Conservation (phyloP, 768 basidiomycete genomes). For the Xerocomus spinulosus region DNA sequence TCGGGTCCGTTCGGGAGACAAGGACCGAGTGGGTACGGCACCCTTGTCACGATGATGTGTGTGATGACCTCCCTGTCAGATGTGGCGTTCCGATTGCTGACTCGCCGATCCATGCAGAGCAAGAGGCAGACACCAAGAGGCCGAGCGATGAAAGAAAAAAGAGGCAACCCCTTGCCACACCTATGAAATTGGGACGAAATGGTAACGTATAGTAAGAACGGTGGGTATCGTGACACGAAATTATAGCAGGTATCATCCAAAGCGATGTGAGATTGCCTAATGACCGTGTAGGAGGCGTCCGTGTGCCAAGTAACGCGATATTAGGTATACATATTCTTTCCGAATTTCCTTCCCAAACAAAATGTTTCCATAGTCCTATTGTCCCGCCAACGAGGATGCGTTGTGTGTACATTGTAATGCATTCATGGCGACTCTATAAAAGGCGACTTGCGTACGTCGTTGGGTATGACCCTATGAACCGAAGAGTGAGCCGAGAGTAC, state of each 20-base stretch:
- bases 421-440: slow-evolving; percentile 11
- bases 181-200: slow-evolving; percentile 1
- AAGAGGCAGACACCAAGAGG: background rate
- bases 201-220: slow-evolving; percentile 7
- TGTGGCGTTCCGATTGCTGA: background rate
- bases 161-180: slow-evolving; percentile 22
- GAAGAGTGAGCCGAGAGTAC: no score
- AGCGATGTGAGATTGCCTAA: background rate
- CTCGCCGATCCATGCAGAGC: background rate
- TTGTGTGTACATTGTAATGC: slow-evolving; percentile 27
- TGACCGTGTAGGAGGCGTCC: slow-evolving; percentile 4
- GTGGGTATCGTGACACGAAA: slow-evolving; percentile 14
- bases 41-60: no score
- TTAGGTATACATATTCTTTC: slow-evolving; percentile 22
- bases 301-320: slow-evolving; percentile 14
- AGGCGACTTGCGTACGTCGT: background rate
- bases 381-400: slow-evolving; percentile 22
- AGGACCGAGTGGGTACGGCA: no score
- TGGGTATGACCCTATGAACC: slow-evolving; percentile 1
- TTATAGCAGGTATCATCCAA: slow-evolving; percentile 15
- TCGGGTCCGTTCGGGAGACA: no score
- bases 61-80: background rate
- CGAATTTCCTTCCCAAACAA: no score
- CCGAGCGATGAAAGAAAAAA: background rate
- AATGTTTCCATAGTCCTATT: no score